Percentiles rank a stretch among this genome's conserved stretches.
Evolutionary conservation across 2,329 filamentous ascomycete genomes (phyloP).

Genomic region (Ascochyta fabae): DNA sequence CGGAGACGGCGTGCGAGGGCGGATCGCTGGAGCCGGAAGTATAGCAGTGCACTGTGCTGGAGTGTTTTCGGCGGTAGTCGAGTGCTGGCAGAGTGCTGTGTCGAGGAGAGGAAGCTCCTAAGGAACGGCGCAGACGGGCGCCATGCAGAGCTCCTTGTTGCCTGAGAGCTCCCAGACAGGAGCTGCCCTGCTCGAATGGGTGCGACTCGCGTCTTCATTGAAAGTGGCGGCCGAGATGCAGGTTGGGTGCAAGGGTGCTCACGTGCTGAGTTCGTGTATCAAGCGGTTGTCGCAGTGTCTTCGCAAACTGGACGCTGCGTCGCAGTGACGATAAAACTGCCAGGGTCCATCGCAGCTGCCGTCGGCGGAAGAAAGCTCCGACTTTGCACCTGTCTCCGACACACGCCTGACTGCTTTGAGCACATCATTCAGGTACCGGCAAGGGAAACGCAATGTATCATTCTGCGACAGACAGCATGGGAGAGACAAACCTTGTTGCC

Average conservation of each 20-base stretch:
- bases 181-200: conserved; percentile 34
- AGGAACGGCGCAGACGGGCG: conserved; percentile 13
- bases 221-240: conserved; percentile 2
- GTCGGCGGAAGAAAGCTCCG: conserved; percentile 16
- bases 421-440: conserved; percentile 8
- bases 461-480: not conserved
- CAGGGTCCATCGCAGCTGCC: conserved; percentile 12
- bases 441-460: not conserved
- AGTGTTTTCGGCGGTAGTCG: conserved; percentile 15
- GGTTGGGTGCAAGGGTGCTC: not conserved
- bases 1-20: conserved; percentile 37
- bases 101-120: conserved; percentile 40
- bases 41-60: conserved; percentile 23
- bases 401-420: not conserved
- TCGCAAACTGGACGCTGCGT: conserved; percentile 10
- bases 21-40: conserved; percentile 28
- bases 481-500: not conserved
- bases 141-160: conserved; percentile 16
- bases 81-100: conserved; percentile 16
- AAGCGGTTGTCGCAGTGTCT: conserved; percentile 10
- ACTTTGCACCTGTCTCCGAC: conserved; percentile 1
- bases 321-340: conserved; percentile 16
- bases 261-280: conserved; percentile 7
- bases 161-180: conserved; percentile 24
- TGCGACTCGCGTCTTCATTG: conserved; percentile 37